These are phyloP conservation scores for Gossypium lobatum DNA, from an alignment of 441 rosid genomes.

Conservation along the genomic window DNA sequence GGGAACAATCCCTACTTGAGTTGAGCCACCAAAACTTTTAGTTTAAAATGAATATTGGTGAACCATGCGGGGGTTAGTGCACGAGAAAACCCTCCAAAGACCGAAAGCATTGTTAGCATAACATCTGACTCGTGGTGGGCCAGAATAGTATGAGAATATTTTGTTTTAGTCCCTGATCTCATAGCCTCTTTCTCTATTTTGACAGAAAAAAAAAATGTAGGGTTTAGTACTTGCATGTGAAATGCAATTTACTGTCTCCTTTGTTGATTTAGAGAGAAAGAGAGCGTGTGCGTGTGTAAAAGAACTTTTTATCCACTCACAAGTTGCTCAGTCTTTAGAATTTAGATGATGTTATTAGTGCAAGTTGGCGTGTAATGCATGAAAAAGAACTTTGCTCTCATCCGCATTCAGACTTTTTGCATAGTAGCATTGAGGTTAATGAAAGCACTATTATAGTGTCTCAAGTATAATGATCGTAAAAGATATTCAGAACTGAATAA, in stretches of 20 bases:
- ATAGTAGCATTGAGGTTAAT: background rate
- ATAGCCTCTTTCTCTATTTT: background rate
- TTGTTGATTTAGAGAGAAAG: background rate
- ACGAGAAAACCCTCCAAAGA: background rate
- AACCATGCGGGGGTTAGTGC: background rate
- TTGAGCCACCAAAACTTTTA: background rate
- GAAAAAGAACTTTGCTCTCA: background rate
- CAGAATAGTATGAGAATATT: background rate
- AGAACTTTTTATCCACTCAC: background rate
- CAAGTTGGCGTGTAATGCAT: conserved; percentile 21
- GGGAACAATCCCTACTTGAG: background rate
- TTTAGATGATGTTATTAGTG: background rate
- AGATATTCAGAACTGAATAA: background rate
- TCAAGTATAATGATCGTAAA: background rate
- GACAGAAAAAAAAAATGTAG: background rate
- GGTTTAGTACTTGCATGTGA: background rate
- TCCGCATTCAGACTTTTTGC: background rate
- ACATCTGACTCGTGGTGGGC: background rate
- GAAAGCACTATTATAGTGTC: conserved; percentile 6
- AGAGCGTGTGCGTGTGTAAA: too few relatives aligned
- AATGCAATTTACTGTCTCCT: background rate
- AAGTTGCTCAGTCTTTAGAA: background rate
- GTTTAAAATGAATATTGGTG: background rate
- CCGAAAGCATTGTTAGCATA: background rate
- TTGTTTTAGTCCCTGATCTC: background rate